Percentiles rank a stretch among this genome's conserved stretches.
Evolutionary conservation across 208 protist species (phyloP).

Genomic region (Dictyostelium gargantuum): DNA sequence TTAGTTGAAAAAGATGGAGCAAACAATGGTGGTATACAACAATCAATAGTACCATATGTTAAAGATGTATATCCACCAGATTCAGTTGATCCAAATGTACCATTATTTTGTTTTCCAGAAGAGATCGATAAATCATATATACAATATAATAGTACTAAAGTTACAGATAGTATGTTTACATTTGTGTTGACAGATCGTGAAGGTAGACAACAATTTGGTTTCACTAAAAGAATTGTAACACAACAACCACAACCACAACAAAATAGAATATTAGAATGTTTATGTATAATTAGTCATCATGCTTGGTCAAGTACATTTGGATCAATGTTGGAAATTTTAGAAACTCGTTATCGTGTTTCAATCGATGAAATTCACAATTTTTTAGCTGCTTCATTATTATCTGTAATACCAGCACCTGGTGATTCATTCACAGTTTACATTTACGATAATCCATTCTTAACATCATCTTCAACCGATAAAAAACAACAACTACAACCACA

Average conservation of each 20-base stretch:
- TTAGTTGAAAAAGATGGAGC: conserved; percentile 47
- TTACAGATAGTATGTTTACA: conserved; percentile 21
- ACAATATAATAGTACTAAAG: background rate
- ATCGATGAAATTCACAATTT: conserved; percentile 53
- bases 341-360: conserved; percentile 33
- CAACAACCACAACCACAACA: background rate
- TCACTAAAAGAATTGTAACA: conserved; percentile 35
- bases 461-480: background rate
- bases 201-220: conserved; percentile 61
- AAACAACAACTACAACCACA: no score
- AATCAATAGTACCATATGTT: conserved; percentile 55
- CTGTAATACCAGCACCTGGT: conserved; percentile 48
- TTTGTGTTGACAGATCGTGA: conserved; percentile 50
- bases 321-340: conserved; percentile 24
- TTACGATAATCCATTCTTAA: conserved; percentile 38
- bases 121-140: conserved; percentile 44
- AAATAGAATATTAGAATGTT: conserved; percentile 3
- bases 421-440: conserved; percentile 44
- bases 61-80: conserved; percentile 63
- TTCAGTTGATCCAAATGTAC: conserved; percentile 59
- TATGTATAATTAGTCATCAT: conserved; percentile 40
- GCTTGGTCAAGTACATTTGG: conserved; percentile 46
- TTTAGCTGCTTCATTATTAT: conserved; percentile 15
- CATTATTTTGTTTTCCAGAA: conserved; percentile 60
- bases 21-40: background rate